These are phyloP conservation scores for Geotrichum citri-aurantii DNA, from an alignment of 1,139 yeast species.

Conservation along the genomic window DNA sequence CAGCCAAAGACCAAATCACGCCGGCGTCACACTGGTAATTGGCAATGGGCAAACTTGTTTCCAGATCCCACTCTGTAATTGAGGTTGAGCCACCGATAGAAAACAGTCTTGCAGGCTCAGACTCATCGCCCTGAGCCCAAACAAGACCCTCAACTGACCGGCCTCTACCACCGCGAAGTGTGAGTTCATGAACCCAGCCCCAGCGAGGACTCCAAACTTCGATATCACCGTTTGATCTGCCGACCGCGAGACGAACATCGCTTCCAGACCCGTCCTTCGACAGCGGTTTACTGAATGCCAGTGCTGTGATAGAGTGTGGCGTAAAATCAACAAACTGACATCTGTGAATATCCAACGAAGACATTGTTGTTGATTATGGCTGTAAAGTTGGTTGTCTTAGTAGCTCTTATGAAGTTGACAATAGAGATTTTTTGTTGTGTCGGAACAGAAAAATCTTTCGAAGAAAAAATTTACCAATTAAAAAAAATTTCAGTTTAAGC, in stretches of 20 bases:
- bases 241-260: constrained; percentile 78
- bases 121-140: constrained; percentile 53
- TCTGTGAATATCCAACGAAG: constrained; percentile 68
- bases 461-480: constrained; percentile 2
- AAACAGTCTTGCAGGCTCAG: constrained; percentile 61
- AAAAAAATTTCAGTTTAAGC: constrained; percentile 1
- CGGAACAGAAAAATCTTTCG: not conserved
- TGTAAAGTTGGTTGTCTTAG: not conserved
- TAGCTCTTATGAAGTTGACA: not conserved
- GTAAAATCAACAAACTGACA: constrained; percentile 88
- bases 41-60: constrained; percentile 62
- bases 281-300: constrained; percentile 64
- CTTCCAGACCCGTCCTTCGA: constrained; percentile 47
- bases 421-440: not conserved
- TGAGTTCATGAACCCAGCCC: constrained; percentile 50
- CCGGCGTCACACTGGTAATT: constrained; percentile 93
- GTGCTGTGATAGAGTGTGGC: constrained; percentile 78
- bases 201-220: constrained; percentile 92
- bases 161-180: constrained; percentile 73
- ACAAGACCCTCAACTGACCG: constrained; percentile 85
- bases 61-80: constrained; percentile 87
- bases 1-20: constrained; percentile 82
- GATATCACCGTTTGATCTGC: constrained; percentile 89
- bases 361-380: constrained; percentile 1
- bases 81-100: constrained; percentile 91